phyloP scores from a whole-genome alignment of 1,139 yeast species.

The Komagataea norvegica region DNA sequence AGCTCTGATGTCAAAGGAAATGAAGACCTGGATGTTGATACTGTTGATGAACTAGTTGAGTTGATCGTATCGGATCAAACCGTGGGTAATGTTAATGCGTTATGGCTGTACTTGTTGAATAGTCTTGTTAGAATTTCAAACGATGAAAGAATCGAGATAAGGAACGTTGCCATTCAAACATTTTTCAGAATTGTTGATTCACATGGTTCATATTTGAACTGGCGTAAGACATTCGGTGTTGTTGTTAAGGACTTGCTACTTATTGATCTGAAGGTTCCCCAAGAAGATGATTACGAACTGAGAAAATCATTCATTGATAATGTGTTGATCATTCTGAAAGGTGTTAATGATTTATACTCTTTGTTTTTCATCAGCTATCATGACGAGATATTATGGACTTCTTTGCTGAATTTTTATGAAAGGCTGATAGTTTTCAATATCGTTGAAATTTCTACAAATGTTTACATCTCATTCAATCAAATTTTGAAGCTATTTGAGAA shows the following conservation, averaged over 20 bases:
- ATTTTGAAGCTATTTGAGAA: constrained; percentile 36
- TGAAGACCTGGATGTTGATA: constrained; percentile 8
- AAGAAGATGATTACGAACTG: constrained; percentile 15
- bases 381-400: constrained; percentile 41
- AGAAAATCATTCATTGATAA: constrained; percentile 19
- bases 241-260: constrained; percentile 42
- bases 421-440: constrained; percentile 37
- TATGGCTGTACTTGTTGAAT: constrained; percentile 64
- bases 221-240: constrained; percentile 50
- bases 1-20: constrained; percentile 3
- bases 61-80: constrained; percentile 6
- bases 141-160: constrained; percentile 71
- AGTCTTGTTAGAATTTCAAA: constrained; percentile 57
- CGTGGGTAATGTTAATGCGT: constrained; percentile 22
- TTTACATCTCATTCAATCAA: constrained; percentile 49
- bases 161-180: constrained; percentile 87
- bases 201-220: constrained; percentile 56
- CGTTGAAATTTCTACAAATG: constrained; percentile 45
- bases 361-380: constrained; percentile 24
- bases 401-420: constrained; percentile 45
- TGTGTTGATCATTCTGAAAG: constrained; percentile 27
- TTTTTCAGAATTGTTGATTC: constrained; percentile 80
- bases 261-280: constrained; percentile 23
- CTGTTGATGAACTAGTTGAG: constrained; percentile 9
- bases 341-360: constrained; percentile 30